phyloP scores from a whole-genome alignment of 2,329 filamentous ascomycete species.

The Dothidotthia symphoricarpi region DNA sequence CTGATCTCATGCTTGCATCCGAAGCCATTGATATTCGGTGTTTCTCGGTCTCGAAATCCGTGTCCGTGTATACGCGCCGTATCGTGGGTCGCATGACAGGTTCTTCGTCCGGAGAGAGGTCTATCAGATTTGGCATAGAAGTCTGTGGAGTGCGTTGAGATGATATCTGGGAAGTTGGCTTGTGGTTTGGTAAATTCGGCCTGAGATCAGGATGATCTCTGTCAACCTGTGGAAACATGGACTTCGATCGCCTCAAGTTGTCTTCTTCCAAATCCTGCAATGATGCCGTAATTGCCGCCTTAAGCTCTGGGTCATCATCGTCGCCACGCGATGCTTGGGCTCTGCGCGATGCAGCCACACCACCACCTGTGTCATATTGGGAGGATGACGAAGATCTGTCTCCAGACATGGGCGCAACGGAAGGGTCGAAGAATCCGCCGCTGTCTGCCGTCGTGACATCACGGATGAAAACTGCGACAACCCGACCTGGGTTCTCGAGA shows the following conservation, averaged over 20 bases:
- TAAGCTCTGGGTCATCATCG: slow-evolving; percentile 50
- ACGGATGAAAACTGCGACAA: slow-evolving; percentile 87
- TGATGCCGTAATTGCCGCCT: slow-evolving; percentile 50
- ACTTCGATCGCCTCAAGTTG: slow-evolving; percentile 33
- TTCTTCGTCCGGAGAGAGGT: slow-evolving; percentile 49
- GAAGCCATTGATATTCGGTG: slow-evolving; percentile 19
- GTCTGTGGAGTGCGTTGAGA: slow-evolving; percentile 24
- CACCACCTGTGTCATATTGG: slow-evolving; percentile 16
- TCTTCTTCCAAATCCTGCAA: slow-evolving; percentile 48
- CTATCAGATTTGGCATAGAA: slow-evolving; percentile 46
- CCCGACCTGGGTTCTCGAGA: slow-evolving; percentile 74
- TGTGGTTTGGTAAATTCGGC: slow-evolving; percentile 41
- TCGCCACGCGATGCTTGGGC: slow-evolving; percentile 23
- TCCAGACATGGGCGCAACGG: slow-evolving; percentile 42
- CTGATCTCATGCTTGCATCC: slow-evolving; percentile 26
- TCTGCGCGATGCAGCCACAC: slow-evolving; percentile 10
- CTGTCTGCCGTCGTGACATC: slow-evolving; percentile 83
- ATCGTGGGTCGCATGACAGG: slow-evolving; percentile 15
- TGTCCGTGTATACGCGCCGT: slow-evolving; percentile 30
- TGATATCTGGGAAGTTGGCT: slow-evolving; percentile 12
- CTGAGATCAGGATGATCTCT: slow-evolving; percentile 35
- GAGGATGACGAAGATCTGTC: slow-evolving; percentile 28
- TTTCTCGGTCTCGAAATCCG: slow-evolving; percentile 12
- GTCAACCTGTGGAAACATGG: slow-evolving; percentile 36
- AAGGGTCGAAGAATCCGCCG: slow-evolving; percentile 75